Conservation (phyloP, 805 yeast genomes). For the Cyberlindnera maclurae region DNA sequence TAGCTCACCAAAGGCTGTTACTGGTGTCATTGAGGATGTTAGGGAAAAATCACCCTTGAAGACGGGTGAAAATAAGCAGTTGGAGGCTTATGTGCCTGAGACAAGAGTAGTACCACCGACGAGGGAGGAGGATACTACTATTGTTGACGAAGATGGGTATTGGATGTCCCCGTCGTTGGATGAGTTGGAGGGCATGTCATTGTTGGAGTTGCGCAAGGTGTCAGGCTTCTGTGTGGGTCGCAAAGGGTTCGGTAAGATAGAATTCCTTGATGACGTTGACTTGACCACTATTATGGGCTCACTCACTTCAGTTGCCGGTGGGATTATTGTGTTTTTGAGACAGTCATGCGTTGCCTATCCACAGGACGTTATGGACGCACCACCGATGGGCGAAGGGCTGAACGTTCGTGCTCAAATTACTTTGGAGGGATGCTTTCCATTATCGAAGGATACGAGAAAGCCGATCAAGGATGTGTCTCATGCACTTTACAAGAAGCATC, state of each 20-base stretch:
- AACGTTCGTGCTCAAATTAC: constrained; percentile 71
- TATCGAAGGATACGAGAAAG: constrained; percentile 60
- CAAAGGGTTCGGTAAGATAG: constrained; percentile 61
- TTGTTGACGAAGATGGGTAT: constrained; percentile 59
- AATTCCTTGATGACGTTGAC: constrained; percentile 78
- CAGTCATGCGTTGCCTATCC: constrained; percentile 70
- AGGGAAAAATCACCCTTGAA: not conserved
- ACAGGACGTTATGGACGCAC: constrained; percentile 51
- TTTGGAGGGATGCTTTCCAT: constrained; percentile 74
- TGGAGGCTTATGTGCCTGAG: not conserved
- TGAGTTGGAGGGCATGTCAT: constrained; percentile 50
- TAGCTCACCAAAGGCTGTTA: constrained; percentile 4
- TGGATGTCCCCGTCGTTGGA: constrained; percentile 78
- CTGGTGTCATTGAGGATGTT: constrained; percentile 1
- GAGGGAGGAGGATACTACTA: constrained; percentile 8
- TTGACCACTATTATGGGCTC: constrained; percentile 53
- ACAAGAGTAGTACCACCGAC: not conserved
- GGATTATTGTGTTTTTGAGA: constrained; percentile 51
- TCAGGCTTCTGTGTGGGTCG: constrained; percentile 71
- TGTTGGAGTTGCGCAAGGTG: constrained; percentile 59
- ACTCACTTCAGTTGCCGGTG: constrained; percentile 58
- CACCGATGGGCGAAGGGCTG: constrained; percentile 67
- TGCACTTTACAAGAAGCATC: constrained; percentile 61
- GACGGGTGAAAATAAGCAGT: not conserved
- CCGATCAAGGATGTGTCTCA: constrained; percentile 75